phyloP scores from a whole-genome alignment of 306 rosid genomes.

The Cyamopsis tetragonoloba region DNA sequence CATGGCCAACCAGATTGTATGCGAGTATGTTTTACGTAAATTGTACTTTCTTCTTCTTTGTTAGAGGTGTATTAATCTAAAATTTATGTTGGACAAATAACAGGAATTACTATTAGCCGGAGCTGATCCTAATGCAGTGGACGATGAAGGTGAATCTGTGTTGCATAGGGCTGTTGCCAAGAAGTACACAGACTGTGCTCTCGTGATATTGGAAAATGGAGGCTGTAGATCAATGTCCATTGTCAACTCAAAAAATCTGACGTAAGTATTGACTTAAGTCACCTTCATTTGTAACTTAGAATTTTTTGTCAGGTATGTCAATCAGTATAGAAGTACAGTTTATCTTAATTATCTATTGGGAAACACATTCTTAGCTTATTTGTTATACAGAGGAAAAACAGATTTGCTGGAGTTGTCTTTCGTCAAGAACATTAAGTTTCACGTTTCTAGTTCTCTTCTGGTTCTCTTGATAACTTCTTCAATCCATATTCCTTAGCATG shows the following conservation, averaged over 20 bases:
- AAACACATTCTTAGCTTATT: constrained; percentile 12
- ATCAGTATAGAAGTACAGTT: not conserved
- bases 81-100: constrained; percentile 27
- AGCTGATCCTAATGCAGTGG: constrained; percentile 93
- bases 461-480: not conserved
- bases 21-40: constrained; percentile 67
- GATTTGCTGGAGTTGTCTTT: constrained; percentile 12
- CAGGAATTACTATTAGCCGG: constrained; percentile 95
- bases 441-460: not conserved
- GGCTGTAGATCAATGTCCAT: constrained; percentile 91
- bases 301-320: not conserved
- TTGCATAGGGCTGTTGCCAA: constrained; percentile 90
- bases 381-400: constrained; percentile 4
- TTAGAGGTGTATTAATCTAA: constrained; percentile 19
- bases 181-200: constrained; percentile 92
- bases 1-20: constrained; percentile 99
- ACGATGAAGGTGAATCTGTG: constrained; percentile 97
- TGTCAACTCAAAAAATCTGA: constrained; percentile 68
- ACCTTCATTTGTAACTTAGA: not conserved
- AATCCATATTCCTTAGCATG: not conserved
- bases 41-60: constrained; percentile 2
- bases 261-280: constrained; percentile 53
- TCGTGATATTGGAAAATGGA: constrained; percentile 91
- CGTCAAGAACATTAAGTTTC: not conserved
- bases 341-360: constrained; percentile 13